Evolutionary conservation across 441 rosid genomes (phyloP), one percentile per base, ranked within the genome.

Genomic region (Mallotus japonicus): DNA sequence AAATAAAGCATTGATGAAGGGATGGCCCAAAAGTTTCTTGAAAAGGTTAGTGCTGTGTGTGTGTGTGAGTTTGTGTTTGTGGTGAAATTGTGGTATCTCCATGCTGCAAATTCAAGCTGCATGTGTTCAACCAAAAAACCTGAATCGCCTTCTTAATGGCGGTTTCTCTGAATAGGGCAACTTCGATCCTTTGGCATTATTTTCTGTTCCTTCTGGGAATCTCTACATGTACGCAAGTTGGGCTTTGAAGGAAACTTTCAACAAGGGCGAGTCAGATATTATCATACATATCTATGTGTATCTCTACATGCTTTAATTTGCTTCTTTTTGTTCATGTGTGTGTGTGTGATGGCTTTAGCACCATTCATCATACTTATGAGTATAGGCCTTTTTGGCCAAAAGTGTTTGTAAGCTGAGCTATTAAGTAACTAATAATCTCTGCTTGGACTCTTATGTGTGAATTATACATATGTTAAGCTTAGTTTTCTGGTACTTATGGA

Each of bases 171-270:
- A 37, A 56, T 42, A 85, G 86, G 88, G 88, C 86, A 85, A 77
- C 85, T 81, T 85, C 82, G 64, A 81, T 81, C 85, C 86, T 85
- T 85, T 85, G 88, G 88, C 88, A 85, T 81, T 80, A 69, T 70
- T 60, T 68, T 75, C 63, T 60, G 42, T 70, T 71, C 74, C 74
- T 70, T 46, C 50, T 22, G 16, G 56, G 15, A 62, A 54, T 62
- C 34, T 54, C 78, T 49, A 56, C 40, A 37, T 66, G 24, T 17
- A 13, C 22, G 66, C 49, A 65, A 63, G 68, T 71, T 73, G 73
- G 57, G 74, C 62, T 62, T 37, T 11, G 19, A 58, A 65, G 76
- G 72, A 77, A 71, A 64, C 70, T 63, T 64, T 75, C 70, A 24
- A 37, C 51, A 50, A 67, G 79, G 80, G 71, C 67, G 73, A 80